Percentiles rank a stretch among this genome's conserved stretches.
phyloP scores from a whole-genome alignment of 495 filamentous ascomycete genomes.

The Aspergillus diversus region DNA sequence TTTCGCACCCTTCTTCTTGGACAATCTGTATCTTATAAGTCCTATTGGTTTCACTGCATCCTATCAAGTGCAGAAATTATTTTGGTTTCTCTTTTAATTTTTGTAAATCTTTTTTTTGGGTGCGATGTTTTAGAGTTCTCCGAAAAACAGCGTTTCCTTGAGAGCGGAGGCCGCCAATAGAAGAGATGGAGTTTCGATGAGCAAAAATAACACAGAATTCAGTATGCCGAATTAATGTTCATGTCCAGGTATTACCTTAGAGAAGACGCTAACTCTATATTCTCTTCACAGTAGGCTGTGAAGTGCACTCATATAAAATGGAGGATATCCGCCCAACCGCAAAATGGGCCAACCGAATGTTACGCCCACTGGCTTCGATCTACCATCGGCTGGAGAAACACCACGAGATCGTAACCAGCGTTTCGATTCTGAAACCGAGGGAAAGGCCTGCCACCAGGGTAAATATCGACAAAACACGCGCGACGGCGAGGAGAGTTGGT shows the following conservation, averaged over 20 bases:
- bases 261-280: slow-evolving; percentile 6
- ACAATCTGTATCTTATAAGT: slow-evolving; percentile 21
- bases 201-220: not conserved
- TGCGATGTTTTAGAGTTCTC: not conserved
- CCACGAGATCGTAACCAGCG: slow-evolving; percentile 40
- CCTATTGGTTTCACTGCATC: slow-evolving; percentile 17
- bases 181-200: slow-evolving; percentile 24
- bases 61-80: slow-evolving; percentile 18
- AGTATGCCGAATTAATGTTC: not conserved
- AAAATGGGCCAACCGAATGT: slow-evolving; percentile 53
- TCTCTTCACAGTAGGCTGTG: not conserved
- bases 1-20: not conserved
- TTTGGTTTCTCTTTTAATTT: slow-evolving; percentile 2
- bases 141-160: not conserved
- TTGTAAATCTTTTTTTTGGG: slow-evolving; percentile 5
- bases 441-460: slow-evolving; percentile 16
- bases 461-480: slow-evolving; percentile 7
- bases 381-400: slow-evolving; percentile 51
- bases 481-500: slow-evolving; percentile 1
- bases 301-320: slow-evolving; percentile 32
- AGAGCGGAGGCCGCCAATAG: too few species aligned
- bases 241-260: too few species aligned
- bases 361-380: slow-evolving; percentile 51
- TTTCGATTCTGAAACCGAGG: slow-evolving; percentile 34
- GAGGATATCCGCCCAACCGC: slow-evolving; percentile 48